Base-by-base conservation (phyloP, 495 filamentous ascomycete genomes). In the Trichoderma reesei region DNA sequence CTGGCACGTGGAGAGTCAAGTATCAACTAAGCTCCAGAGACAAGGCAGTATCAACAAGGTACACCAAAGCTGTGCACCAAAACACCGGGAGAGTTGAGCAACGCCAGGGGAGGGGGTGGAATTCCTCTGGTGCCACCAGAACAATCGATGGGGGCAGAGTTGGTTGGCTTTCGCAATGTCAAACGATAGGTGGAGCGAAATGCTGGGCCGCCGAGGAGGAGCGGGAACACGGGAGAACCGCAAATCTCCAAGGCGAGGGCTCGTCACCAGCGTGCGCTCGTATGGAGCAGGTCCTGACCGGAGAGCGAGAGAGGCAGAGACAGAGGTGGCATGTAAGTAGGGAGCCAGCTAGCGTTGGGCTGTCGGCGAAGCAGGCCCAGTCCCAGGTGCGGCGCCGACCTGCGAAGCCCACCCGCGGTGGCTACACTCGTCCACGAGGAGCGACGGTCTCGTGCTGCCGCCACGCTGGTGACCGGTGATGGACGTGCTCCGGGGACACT, bases 31-130 rank as follows among this genome's bases (percentile, higher is more conserved):
- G 10, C 38, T n/a, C 5, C 13, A 41, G 20, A 46, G 41, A 63
- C 41, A 63, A 46, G 18, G 38, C 16, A 63, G 10, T 31, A 34
- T 42, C 31, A 46, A 46, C 38, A 20, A 42, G 61, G 61, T 63
- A 41, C 61, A 42, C 36, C 36, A 42, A 14, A 63, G 51, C 26
- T 56, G 51, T 56, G 20, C 51, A 56, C 51, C 26, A 56, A 34
- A 31, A 34, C 51, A 31, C 51, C 61, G 41, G 61, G 41, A 31
- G 31, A 36, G 38, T 61, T 42, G 31, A 37, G 61, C 8, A 18
- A 44, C 51, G 51, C 51, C 61, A 63, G 38, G 61, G 61, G 61
- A 63, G 61, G 61, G 56, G 61, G 38, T 41, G 38, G 38, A n/a
- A 18, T 31, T n/a, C n/a, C 18, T 41, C 18, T 31, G 31, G 61